phyloP scores from a whole-genome alignment of 1,284 basidiomycete genomes.

The Cutaneotrichosporon cyanovorans region DNA sequence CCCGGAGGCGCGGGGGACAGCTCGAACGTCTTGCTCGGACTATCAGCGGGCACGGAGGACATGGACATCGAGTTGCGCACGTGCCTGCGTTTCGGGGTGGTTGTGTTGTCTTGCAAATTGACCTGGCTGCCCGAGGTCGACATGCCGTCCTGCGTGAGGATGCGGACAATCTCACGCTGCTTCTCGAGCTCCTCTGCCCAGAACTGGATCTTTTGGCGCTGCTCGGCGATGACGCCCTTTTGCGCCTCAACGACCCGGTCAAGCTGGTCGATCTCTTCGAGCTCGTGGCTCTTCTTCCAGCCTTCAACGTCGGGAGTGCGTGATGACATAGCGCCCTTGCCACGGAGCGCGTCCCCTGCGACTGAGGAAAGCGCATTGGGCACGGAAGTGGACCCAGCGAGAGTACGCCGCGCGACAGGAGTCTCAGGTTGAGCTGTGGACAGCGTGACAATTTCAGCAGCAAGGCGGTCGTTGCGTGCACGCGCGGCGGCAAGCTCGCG shows the following conservation, averaged over 20 bases:
- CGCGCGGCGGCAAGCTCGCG: conserved; percentile 3
- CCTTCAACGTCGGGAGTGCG: conserved; percentile 3
- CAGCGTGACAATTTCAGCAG: conserved; percentile 4
- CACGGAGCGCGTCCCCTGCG: conserved; percentile 5
- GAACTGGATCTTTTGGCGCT: conserved; percentile 37
- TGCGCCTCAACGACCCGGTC: conserved; percentile 42
- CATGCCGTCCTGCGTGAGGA: conserved; percentile 20
- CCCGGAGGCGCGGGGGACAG: conserved; percentile 3
- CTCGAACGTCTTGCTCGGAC: background rate
- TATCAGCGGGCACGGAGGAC: background rate
- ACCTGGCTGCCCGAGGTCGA: background rate
- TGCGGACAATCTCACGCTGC: conserved; percentile 37
- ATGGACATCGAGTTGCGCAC: conserved; percentile 1
- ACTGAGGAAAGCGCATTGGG: conserved; percentile 2
- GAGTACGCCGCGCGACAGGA: background rate
- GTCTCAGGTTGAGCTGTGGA: background rate
- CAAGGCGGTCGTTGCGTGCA: conserved; percentile 10
- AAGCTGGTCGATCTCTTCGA: conserved; percentile 34
- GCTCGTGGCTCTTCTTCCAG: conserved; percentile 12
- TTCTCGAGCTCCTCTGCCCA: conserved; percentile 42
- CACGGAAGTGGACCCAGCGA: conserved; percentile 3
- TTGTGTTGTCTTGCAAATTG: background rate
- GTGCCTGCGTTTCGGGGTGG: background rate
- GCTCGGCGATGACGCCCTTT: conserved; percentile 38
- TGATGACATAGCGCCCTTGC: conserved; percentile 4